Conservation (phyloP, 2,329 filamentous ascomycete species). For the Aspergillus pseudoterreus region DNA sequence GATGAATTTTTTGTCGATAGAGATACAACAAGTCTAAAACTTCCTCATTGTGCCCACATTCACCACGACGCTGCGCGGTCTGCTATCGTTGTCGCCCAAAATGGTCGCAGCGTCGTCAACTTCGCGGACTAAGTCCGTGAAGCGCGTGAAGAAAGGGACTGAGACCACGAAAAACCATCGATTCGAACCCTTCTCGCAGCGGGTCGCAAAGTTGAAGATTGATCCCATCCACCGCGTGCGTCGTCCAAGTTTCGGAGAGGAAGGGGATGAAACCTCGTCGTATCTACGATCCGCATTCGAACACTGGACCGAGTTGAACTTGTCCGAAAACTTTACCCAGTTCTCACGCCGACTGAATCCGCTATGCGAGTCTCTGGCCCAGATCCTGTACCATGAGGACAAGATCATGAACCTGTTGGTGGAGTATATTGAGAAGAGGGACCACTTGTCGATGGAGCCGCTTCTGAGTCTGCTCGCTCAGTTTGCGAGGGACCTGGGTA, state of each 20-base stretch:
- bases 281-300: slow-evolving; percentile 80
- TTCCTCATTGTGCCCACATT: slow-evolving; percentile 13
- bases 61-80: slow-evolving; percentile 20
- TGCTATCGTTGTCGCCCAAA: slow-evolving; percentile 19
- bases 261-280: slow-evolving; percentile 72
- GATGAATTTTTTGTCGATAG: slow-evolving; percentile 36
- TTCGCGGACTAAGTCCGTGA: slow-evolving; percentile 65
- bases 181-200: slow-evolving; percentile 87
- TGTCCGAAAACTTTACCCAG: slow-evolving; percentile 72
- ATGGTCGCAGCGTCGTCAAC: slow-evolving; percentile 57
- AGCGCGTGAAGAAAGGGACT: slow-evolving; percentile 65
- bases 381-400: slow-evolving; percentile 86
- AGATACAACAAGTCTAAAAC: slow-evolving; percentile 12
- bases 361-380: slow-evolving; percentile 82
- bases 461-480: slow-evolving; percentile 83
- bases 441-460: slow-evolving; percentile 78
- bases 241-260: slow-evolving; percentile 73
- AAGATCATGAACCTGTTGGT: slow-evolving; percentile 76
- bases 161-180: slow-evolving; percentile 77
- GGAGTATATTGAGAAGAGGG: slow-evolving; percentile 71
- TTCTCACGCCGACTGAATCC: slow-evolving; percentile 74
- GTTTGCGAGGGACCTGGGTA: slow-evolving; percentile 89
- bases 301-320: slow-evolving; percentile 88
- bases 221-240: slow-evolving; percentile 89
- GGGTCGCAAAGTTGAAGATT: slow-evolving; percentile 87